These are phyloP conservation scores for Echinosophora koreensis DNA, from an alignment of 306 rosid genomes.

Conservation along the genomic window DNA sequence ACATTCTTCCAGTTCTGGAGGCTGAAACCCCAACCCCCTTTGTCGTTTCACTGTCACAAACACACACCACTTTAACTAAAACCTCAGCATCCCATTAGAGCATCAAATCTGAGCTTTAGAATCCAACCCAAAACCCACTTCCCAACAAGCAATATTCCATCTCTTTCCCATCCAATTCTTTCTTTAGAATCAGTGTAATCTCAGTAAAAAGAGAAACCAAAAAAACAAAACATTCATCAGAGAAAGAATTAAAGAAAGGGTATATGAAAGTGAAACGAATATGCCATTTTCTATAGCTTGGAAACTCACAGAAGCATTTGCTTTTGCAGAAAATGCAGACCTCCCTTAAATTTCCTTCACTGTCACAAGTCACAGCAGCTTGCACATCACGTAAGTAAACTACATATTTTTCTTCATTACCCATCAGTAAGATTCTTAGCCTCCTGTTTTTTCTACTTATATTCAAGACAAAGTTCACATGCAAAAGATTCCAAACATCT, in stretches of 20 bases:
- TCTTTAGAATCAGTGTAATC: conserved; percentile 71
- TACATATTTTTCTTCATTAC: conserved; percentile 46
- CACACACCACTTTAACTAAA: conserved; percentile 35
- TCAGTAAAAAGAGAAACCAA: conserved; percentile 17
- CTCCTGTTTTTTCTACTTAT: conserved; percentile 49
- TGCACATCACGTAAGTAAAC: conserved; percentile 45
- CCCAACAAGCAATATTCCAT: conserved; percentile 50
- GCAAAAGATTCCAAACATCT: conserved; percentile 51
- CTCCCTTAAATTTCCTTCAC: conserved; percentile 35
- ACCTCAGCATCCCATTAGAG: conserved; percentile 26
- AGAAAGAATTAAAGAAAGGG: not conserved
- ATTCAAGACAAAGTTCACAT: conserved; percentile 51
- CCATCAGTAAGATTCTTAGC: conserved; percentile 31
- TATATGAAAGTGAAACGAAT: conserved; percentile 47
- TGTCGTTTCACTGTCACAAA: conserved; percentile 56
- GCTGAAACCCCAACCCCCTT: not conserved
- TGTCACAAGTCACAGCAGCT: conserved; percentile 46
- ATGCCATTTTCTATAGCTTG: conserved; percentile 60
- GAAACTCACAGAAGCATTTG: conserved; percentile 66
- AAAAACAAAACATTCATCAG: not conserved
- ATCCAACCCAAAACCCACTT: conserved; percentile 47
- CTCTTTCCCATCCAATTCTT: conserved; percentile 41
- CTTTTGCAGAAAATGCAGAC: conserved; percentile 58
- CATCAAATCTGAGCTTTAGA: conserved; percentile 29
- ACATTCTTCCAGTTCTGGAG: conserved; percentile 45